phyloP scores from a whole-genome alignment of 2,329 filamentous ascomycete genomes.

The Dothidotthia symphoricarpi region DNA sequence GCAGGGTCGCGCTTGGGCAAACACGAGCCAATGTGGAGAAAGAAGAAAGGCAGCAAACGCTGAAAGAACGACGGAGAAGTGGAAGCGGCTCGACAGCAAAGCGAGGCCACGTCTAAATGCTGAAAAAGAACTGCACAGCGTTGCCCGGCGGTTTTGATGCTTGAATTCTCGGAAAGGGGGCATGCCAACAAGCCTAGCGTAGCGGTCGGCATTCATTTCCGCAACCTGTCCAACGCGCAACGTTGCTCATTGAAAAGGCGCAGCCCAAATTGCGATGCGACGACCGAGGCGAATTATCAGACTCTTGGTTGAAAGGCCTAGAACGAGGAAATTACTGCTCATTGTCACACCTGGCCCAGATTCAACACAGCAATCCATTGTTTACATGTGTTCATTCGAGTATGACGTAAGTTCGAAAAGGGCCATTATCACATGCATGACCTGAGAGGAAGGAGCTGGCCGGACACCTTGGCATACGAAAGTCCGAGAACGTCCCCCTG shows the following conservation, averaged over 20 bases:
- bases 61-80: slow-evolving; percentile 40
- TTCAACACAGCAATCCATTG: background rate
- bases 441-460: background rate
- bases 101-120: slow-evolving; percentile 16
- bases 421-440: too few species aligned
- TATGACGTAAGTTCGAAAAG: too few species aligned
- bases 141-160: slow-evolving; percentile 20
- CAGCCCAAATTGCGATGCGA: slow-evolving; percentile 16
- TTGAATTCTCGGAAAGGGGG: slow-evolving; percentile 18
- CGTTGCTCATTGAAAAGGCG: slow-evolving; percentile 14
- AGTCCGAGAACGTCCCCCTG: background rate
- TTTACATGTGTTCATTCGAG: too few species aligned
- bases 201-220: too few species aligned
- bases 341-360: background rate
- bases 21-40: slow-evolving; percentile 2
- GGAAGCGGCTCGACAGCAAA: slow-evolving; percentile 19
- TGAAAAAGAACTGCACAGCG: slow-evolving; percentile 9
- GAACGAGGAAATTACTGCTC: background rate
- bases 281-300: slow-evolving; percentile 20
- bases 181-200: slow-evolving; percentile 34
- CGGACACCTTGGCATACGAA: slow-evolving; percentile 8
- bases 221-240: slow-evolving; percentile 14
- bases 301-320: background rate
- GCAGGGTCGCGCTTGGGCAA: too few species aligned
- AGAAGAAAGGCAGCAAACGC: slow-evolving; percentile 21